Percentiles rank a stretch among this genome's conserved stretches.
Conservation (phyloP, 2,329 filamentous ascomycete genomes). For the Aureobasidium zeae region DNA sequence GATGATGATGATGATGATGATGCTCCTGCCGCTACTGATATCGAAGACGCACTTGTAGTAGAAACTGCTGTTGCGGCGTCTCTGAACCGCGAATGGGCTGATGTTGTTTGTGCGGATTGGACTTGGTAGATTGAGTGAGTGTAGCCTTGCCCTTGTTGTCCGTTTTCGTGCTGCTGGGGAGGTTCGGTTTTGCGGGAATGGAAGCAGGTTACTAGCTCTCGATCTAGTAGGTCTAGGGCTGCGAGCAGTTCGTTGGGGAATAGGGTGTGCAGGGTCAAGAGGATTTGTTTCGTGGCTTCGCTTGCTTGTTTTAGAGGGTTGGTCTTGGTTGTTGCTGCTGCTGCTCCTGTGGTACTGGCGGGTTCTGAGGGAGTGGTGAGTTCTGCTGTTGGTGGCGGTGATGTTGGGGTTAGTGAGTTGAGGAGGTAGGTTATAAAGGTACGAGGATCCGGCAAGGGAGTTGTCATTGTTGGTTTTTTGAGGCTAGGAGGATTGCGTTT, state of each 20-base stretch:
- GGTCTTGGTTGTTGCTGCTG: constrained; percentile 19
- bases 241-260: constrained; percentile 75
- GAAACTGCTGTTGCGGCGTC: constrained; percentile 15
- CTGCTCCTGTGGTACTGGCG: constrained; percentile 21
- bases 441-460: constrained; percentile 13
- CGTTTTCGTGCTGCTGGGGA: not conserved
- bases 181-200: not conserved
- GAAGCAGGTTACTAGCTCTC: constrained; percentile 54
- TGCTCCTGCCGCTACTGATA: too few species aligned
- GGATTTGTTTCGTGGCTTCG: constrained; percentile 34
- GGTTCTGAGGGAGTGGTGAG: constrained; percentile 16
- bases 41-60: too few species aligned
- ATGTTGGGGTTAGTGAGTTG: constrained; percentile 18
- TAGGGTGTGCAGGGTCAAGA: constrained; percentile 76
- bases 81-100: constrained; percentile 20
- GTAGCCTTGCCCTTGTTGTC: not conserved
- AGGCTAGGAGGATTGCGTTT: not conserved
- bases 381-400: not conserved
- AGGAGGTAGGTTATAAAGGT: constrained; percentile 24
- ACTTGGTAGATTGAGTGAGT: constrained; percentile 47
- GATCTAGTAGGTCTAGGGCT: constrained; percentile 79
- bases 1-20: too few species aligned
- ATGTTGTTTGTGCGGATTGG: constrained; percentile 44
- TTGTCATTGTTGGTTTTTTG: not conserved
- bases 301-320: constrained; percentile 35